These are phyloP conservation scores for Tagetes erecta DNA, from an alignment of 129 eudicot genomes.

Conservation along the genomic window DNA sequence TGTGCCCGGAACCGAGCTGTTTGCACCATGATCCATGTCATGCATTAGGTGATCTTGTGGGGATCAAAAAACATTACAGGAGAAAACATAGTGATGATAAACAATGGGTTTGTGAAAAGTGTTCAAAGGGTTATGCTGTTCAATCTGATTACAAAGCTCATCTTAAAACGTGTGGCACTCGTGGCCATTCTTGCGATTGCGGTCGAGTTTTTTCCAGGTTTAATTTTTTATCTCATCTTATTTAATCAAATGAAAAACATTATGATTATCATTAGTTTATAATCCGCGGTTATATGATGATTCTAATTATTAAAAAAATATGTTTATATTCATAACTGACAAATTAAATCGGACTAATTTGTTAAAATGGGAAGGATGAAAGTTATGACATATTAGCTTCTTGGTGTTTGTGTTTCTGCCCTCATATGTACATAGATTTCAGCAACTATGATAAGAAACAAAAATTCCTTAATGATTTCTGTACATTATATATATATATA, in stretches of 20 bases:
- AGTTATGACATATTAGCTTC: conserved; percentile 28
- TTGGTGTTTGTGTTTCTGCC: conserved; percentile 29
- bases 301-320: too few relatives aligned
- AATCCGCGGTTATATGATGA: too few relatives aligned
- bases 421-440: conserved; percentile 26
- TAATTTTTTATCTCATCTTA: not conserved
- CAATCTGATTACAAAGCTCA: conserved; percentile 85
- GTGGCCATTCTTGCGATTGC: conserved; percentile 89
- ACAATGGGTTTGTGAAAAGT: conserved; percentile 69
- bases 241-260: not conserved
- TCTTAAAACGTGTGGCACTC: conserved; percentile 78
- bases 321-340: too few relatives aligned
- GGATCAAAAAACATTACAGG: conserved; percentile 69
- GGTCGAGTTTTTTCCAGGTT: conserved; percentile 85
- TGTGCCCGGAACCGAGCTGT: conserved; percentile 78
- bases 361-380: conserved; percentile 1
- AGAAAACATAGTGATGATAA: conserved; percentile 76
- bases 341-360: too few relatives aligned
- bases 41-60: conserved; percentile 78
- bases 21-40: conserved; percentile 80
- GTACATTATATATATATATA: not conserved
- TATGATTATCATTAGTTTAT: too few relatives aligned
- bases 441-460: conserved; percentile 35
- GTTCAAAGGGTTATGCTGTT: conserved; percentile 80
- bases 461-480: conserved; percentile 32